Conservation (phyloP, 139 green algal genomes). For the Asterochloris sp. region DNA sequence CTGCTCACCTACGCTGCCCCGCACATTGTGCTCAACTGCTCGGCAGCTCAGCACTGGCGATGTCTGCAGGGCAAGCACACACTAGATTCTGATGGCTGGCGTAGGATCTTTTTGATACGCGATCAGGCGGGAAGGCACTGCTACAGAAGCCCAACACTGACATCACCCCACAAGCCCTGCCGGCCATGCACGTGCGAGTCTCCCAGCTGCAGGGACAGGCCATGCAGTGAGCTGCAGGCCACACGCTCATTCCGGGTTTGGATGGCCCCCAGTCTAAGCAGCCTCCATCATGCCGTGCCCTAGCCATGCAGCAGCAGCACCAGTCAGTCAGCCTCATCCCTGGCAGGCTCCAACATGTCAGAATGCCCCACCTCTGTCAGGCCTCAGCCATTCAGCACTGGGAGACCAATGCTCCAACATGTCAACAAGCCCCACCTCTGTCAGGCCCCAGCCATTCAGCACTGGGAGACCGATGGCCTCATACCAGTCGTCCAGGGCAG, state of each 20-base stretch:
- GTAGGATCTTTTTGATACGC: too few species aligned
- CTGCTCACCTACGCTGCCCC: conserved; percentile 72
- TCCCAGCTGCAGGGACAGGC: too few species aligned
- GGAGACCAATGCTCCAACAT: conserved; percentile 69
- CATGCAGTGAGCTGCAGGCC: too few species aligned
- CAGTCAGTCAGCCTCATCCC: conserved; percentile 48
- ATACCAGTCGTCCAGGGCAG: conserved; percentile 90
- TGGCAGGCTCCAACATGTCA: not conserved
- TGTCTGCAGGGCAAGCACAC: conserved; percentile 35
- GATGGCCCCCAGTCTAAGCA: too few species aligned
- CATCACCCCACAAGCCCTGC: too few species aligned
- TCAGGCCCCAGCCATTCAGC: conserved; percentile 93
- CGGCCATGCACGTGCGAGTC: too few species aligned
- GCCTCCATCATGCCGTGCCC: too few species aligned
- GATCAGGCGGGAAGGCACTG: too few species aligned
- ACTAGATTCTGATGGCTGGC: too few species aligned
- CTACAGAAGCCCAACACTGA: too few species aligned
- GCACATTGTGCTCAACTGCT: conserved; percentile 49
- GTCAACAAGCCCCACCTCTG: conserved; percentile 46
- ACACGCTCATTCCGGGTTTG: too few species aligned
- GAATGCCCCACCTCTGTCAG: conserved; percentile 72
- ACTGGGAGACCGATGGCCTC: conserved; percentile 76
- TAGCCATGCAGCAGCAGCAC: conserved; percentile 56
- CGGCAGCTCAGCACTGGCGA: conserved; percentile 87
- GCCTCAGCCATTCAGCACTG: conserved; percentile 91